Evolutionary conservation across 768 basidiomycete genomes (phyloP), one percentile per base, ranked within the genome.

Genomic region (Pholiota conissans): DNA sequence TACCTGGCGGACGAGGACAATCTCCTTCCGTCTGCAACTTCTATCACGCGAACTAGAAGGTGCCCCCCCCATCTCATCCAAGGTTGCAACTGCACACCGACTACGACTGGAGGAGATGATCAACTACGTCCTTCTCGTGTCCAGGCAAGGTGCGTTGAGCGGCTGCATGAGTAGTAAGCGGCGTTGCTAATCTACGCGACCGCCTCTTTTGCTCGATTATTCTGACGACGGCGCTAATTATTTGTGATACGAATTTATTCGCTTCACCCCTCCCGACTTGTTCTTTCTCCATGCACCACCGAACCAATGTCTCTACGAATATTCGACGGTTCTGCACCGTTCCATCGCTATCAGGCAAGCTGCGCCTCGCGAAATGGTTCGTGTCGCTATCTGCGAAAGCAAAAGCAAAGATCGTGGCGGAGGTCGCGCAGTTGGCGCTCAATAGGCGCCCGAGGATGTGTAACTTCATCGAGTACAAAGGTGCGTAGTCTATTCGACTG

Each of bases 391-490:
- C 90, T 28, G 78, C 87, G 20, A 93, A 94, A 72, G 76, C 78
- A 32, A 95, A 93, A 72, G 81, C 83, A 54, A 96, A 95, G 82
- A 94, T 96, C 67, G 87, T 97, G 61, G 95, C 93, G 74, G 96
- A 98, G 68, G 90, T 98, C 28, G 95, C 94, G 1, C 93, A 95
- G 72, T 82, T 97, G 32, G 94, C 98, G 28, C 79, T 96, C 45
- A 91, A 88, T 51, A 83, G 96, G 50, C 81, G 91, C 57, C 91
- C 91, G 49, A 81, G 90, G 55, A 95, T 94, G 93, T 97, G 94
- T 70, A 98, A 98, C 74, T 90, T 98, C 67, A 73, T 98, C 37
- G 96, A 98, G 70, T 97, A 97, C 79, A 97, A 95, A 77, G 95
- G 95, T 89, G 58, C 61, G 83, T 61, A 26, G 22, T 3, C n/a